A percentile compares a stretch with the other conserved stretches of the same genome.
These are phyloP conservation scores for Parasarocladium wereldwijsianum DNA, from an alignment of 2,329 filamentous ascomycete genomes.

Conservation along the genomic window DNA sequence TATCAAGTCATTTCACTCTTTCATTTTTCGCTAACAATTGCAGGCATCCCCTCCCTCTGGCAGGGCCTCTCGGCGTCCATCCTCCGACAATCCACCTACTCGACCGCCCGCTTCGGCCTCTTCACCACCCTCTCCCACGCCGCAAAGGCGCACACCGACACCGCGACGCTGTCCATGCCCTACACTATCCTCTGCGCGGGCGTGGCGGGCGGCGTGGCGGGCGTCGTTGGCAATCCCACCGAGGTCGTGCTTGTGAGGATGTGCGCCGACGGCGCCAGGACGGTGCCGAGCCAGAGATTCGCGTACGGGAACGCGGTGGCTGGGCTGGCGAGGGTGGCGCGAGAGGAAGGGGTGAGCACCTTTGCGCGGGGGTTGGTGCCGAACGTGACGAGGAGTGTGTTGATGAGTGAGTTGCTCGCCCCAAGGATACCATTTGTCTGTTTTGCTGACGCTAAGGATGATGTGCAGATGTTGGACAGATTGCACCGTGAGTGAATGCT, in stretches of 20 bases:
- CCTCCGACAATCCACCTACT: constrained; percentile 27
- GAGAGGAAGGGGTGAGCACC: constrained; percentile 22
- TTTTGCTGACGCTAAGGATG: constrained; percentile 9
- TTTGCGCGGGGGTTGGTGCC: constrained; percentile 23
- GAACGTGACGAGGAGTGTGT: constrained; percentile 25
- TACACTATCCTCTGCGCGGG: constrained; percentile 24
- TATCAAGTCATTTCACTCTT: neutral
- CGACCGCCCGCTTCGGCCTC: constrained; percentile 27
- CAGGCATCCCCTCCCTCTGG: constrained; percentile 27
- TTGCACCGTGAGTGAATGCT: constrained; percentile 27
- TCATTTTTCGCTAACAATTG: too few relatives aligned
- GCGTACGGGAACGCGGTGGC: constrained; percentile 21
- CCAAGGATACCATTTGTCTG: too few relatives aligned
- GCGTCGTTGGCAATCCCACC: constrained; percentile 29
- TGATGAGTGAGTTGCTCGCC: constrained; percentile 24
- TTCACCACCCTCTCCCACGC: constrained; percentile 21
- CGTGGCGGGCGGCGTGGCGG: constrained; percentile 24
- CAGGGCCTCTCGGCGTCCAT: constrained; percentile 27
- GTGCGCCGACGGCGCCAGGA: constrained; percentile 29
- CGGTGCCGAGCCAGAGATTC: constrained; percentile 19
- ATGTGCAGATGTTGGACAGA: constrained; percentile 24
- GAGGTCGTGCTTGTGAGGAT: constrained; percentile 29
- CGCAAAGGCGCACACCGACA: constrained; percentile 12
- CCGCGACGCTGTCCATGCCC: constrained; percentile 15
- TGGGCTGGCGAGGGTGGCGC: constrained; percentile 17